Evolutionary conservation across 129 eudicot genomes (phyloP), one percentile per base, ranked within the genome.

Genomic region (Arctium lappa): DNA sequence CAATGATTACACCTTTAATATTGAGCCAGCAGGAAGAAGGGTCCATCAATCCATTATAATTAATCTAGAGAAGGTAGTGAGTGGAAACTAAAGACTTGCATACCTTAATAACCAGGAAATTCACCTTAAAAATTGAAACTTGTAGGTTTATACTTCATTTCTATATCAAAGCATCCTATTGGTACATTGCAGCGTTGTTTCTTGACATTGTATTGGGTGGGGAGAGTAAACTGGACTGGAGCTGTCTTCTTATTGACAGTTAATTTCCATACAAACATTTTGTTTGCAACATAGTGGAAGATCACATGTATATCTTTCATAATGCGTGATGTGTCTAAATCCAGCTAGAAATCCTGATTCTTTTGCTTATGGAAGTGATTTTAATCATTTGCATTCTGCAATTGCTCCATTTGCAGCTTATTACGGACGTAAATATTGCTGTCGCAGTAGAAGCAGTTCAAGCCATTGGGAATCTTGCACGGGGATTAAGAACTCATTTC

Each of bases 371-470:
- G 69, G 29, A 16, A 37, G 65, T 53, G 63, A 48, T 50, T 72
- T 73, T 38, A 27, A 71, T 31, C 30, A 84, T 72, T 34, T 72
- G 66, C 74, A 39, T 84, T 73, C 15, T 72, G 69, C 15, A 48
- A 75, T 65, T 78, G 69, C 70, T 75, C 15, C 71, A 69, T 18
- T 81, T 88, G 89, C 97, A 96, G 99, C 97, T 96, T 82, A 91
- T 93, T 78, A 93, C 92, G 15, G 99, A 96, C 86, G 98, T 93
- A 62, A 96, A 96, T 84, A 91, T 96, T 83, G 99, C 98, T 82
- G 99, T 96, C 75, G 97, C 96, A 56, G 99, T 93, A 63, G 99
- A 96, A 86, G 98, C 98, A 60, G 88, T 93, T 65, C 99, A 93
- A 88, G 99, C 99, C 75, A 79, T 96, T 63, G 99, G 97, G 69